These are phyloP conservation scores for Colletotrichum chlorophyti DNA, from an alignment of 2,329 filamentous ascomycete genomes.

Conservation along the genomic window DNA sequence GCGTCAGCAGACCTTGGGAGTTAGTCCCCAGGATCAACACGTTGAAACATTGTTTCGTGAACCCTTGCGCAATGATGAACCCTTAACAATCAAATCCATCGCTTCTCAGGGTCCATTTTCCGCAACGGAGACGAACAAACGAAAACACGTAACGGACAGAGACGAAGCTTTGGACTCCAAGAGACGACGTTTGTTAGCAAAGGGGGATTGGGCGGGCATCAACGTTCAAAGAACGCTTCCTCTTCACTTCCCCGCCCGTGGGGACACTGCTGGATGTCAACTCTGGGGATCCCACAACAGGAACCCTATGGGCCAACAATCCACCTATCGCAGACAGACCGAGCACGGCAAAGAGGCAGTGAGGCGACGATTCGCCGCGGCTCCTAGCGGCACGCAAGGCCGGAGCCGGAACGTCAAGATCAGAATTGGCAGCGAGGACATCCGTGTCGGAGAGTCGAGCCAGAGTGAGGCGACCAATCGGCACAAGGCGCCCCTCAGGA, in stretches of 20 bases:
- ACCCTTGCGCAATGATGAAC: neutral
- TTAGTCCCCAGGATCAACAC: neutral
- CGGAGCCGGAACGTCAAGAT: constrained; percentile 10
- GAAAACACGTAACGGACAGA: neutral
- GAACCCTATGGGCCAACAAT: neutral
- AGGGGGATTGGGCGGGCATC: constrained; percentile 39
- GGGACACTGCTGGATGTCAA: neutral
- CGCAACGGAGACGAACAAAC: neutral
- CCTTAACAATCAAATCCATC: neutral
- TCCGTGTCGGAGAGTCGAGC: neutral
- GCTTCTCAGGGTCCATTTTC: neutral
- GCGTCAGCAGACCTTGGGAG: constrained; percentile 27
- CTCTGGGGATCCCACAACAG: constrained; percentile 24
- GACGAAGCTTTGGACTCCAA: constrained; percentile 19
- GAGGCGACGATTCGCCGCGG: neutral
- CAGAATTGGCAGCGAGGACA: constrained; percentile 25
- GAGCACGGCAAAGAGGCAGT: neutral
- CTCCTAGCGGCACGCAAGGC: neutral
- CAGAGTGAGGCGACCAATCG: neutral
- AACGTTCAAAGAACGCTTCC: constrained; percentile 38
- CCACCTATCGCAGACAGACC: neutral
- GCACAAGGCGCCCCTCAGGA: neutral
- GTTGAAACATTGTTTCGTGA: neutral
- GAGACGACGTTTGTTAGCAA: constrained; percentile 26
- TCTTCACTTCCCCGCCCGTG: constrained; percentile 4